A percentile compares a stretch with the other conserved stretches of the same genome.
These are phyloP conservation scores for Sugiyamaella paludigena DNA, from an alignment of 1,139 yeast genomes.

Conservation along the genomic window DNA sequence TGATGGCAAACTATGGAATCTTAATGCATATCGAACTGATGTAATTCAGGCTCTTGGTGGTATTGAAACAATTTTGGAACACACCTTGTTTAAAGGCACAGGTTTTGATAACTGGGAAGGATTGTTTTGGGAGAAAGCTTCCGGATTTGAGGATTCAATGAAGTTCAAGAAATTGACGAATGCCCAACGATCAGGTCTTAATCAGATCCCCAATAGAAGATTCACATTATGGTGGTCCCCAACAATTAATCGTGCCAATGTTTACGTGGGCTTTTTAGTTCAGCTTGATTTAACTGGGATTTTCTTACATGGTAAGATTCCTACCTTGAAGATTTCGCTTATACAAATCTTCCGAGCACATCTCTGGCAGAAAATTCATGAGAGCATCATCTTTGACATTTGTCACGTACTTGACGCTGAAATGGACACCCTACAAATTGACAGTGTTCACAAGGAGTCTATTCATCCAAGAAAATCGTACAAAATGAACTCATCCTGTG, in stretches of 20 bases:
- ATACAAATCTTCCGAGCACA: slow-evolving; percentile 97
- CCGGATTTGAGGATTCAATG: slow-evolving; percentile 95
- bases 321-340: slow-evolving; percentile 90
- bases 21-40: slow-evolving; percentile 90
- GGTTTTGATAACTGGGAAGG: slow-evolving; percentile 99
- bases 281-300: slow-evolving; percentile 96
- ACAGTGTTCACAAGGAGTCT: slow-evolving; percentile 82
- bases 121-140: slow-evolving; percentile 94
- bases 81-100: slow-evolving; percentile 91
- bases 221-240: slow-evolving; percentile 99
- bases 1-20: slow-evolving; percentile 94
- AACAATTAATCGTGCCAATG: slow-evolving; percentile 95
- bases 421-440: slow-evolving; percentile 77
- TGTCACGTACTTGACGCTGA: slow-evolving; percentile 92
- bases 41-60: slow-evolving; percentile 98
- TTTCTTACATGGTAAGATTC: slow-evolving; percentile 95
- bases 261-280: slow-evolving; percentile 94
- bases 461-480: slow-evolving; percentile 97
- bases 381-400: slow-evolving; percentile 86
- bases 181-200: slow-evolving; percentile 95
- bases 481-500: slow-evolving; percentile 94
- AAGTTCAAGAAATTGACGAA: slow-evolving; percentile 92
- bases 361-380: slow-evolving; percentile 98
- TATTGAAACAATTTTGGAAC: slow-evolving; percentile 92
- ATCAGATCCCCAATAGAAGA: slow-evolving; percentile 96